A percentile compares a stretch with the other conserved stretches of the same genome.
phyloP scores from a whole-genome alignment of 306 rosid genomes.

The Castanopsis chinensis region DNA sequence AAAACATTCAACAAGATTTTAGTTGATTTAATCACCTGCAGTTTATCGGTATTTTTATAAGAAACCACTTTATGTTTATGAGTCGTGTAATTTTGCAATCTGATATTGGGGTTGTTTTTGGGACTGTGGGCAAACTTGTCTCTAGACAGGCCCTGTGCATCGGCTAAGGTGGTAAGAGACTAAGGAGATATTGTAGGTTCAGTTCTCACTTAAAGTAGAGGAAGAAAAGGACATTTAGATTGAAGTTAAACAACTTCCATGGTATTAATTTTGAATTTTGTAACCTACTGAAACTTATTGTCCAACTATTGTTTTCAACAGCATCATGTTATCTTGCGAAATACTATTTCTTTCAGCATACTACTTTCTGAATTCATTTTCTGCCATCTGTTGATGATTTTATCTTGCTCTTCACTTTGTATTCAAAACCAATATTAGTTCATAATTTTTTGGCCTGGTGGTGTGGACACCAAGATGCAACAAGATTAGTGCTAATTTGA shows the following conservation, averaged over 20 bases:
- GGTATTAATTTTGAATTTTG: not conserved
- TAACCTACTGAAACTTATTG: not conserved
- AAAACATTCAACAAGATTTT: not conserved
- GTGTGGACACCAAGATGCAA: too few relatives aligned
- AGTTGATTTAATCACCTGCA: not conserved
- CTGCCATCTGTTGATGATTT: too few relatives aligned
- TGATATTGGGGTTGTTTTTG: not conserved
- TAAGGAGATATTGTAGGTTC: not conserved
- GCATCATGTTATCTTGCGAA: not conserved
- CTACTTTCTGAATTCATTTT: too few relatives aligned
- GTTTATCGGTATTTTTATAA: not conserved
- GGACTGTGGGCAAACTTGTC: not conserved
- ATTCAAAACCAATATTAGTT: too few relatives aligned
- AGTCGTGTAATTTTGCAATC: not conserved
- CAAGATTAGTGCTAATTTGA: too few relatives aligned
- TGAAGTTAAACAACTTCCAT: not conserved
- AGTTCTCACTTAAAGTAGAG: not conserved
- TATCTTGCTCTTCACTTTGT: too few relatives aligned
- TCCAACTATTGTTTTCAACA: not conserved
- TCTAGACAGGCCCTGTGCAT: not conserved
- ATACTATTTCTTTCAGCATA: not conserved
- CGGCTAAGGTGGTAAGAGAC: not conserved
- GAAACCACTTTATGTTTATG: not conserved
- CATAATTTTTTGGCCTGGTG: too few relatives aligned
- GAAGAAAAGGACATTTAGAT: not conserved